These are phyloP conservation scores for Polychaeton citri DNA, from an alignment of 2,329 filamentous ascomycete genomes.

Conservation along the genomic window DNA sequence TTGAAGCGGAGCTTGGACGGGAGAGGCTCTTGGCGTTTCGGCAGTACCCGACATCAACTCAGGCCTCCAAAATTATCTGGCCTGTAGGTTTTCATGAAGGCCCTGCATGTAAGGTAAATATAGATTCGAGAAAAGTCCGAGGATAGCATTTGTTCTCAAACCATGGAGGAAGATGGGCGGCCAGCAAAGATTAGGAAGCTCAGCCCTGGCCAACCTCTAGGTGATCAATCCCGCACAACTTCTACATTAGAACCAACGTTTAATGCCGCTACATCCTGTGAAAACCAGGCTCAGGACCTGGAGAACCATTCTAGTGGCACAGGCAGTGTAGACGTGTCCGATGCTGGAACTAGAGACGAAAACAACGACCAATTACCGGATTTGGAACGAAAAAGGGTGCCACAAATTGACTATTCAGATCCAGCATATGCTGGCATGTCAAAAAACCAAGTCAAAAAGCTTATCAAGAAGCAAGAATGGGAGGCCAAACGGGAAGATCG, in stretches of 20 bases:
- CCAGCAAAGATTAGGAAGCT: slow-evolving; percentile 44
- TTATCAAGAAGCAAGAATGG: slow-evolving; percentile 59
- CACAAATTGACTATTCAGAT: not conserved
- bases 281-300: no score
- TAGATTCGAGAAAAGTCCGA: slow-evolving; percentile 1
- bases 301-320: no score
- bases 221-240: no score
- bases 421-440: slow-evolving; percentile 38
- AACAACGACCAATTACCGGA: not conserved
- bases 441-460: slow-evolving; percentile 76
- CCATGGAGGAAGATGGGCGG: slow-evolving; percentile 44
- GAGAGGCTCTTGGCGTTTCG: not conserved
- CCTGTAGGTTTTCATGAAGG: no score
- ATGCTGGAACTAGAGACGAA: slow-evolving; percentile 2
- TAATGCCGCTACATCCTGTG: no score
- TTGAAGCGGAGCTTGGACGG: slow-evolving; percentile 2
- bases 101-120: no score
- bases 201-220: slow-evolving; percentile 19
- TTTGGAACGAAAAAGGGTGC: not conserved
- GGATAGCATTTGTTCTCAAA: no score
- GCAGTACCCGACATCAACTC: no score
- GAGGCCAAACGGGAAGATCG: slow-evolving; percentile 53
- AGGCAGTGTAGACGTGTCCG: not conserved
- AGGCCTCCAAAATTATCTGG: no score
- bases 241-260: no score